Conservation (phyloP, 352 stramenopile genomes). For the Pythium myriotylum region DNA sequence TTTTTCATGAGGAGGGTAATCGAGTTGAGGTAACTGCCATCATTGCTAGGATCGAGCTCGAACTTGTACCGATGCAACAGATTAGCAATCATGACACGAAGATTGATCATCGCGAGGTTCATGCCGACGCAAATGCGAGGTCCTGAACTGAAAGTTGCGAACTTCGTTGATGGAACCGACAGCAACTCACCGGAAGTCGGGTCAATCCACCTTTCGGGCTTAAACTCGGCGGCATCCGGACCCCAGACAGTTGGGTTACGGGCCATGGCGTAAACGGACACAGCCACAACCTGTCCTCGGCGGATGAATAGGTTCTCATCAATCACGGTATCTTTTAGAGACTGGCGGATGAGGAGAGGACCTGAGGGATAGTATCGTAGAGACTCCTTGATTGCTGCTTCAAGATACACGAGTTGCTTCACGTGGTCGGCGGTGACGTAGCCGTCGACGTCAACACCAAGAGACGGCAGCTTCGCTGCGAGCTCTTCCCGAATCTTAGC, state of each 20-base stretch:
- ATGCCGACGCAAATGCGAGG: conserved; percentile 47
- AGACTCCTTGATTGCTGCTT: conserved; percentile 26
- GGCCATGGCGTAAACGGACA: conserved; percentile 42
- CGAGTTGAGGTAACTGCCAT: conserved; percentile 14
- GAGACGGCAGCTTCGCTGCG: conserved; percentile 19
- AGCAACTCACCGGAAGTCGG: conserved; percentile 1
- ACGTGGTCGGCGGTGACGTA: conserved; percentile 20
- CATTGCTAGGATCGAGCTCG: conserved; percentile 16
- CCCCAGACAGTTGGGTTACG: conserved; percentile 44
- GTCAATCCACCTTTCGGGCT: conserved; percentile 59
- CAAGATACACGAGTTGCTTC: conserved; percentile 21
- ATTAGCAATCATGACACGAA: conserved; percentile 17
- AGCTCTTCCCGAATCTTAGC: conserved; percentile 56
- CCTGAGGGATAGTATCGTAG: conserved; percentile 17
- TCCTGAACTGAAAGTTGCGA: conserved; percentile 46
- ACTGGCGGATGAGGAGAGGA: conserved; percentile 57
- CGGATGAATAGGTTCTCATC: conserved; percentile 32
- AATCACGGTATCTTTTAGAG: conserved; percentile 54
- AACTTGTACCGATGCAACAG: conserved; percentile 19
- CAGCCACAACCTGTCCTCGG: conserved; percentile 25
- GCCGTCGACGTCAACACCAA: not conserved
- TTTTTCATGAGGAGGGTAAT: conserved; percentile 18
- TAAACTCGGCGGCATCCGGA: conserved; percentile 51
- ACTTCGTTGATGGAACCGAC: conserved; percentile 26
- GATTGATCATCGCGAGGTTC: conserved; percentile 50